These are phyloP conservation scores for Thalassiosira sp. DNA, from an alignment of 352 stramenopile species.

Conservation along the genomic window DNA sequence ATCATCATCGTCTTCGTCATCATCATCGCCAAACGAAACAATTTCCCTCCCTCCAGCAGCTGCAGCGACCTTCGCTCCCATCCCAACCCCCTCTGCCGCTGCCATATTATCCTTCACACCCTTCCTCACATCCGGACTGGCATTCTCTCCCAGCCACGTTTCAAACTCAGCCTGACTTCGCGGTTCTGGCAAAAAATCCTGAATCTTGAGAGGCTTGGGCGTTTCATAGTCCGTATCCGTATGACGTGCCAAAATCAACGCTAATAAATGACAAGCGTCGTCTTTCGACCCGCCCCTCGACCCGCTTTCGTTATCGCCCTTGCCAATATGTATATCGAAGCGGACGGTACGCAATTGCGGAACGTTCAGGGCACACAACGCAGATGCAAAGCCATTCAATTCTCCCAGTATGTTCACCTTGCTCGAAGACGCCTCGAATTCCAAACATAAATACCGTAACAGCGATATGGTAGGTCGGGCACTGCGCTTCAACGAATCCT, in stretches of 20 bases:
- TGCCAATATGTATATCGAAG: slow-evolving; percentile 70
- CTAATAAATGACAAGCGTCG: slow-evolving; percentile 74
- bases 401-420: slow-evolving; percentile 25
- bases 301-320: slow-evolving; percentile 28
- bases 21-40: slow-evolving; percentile 29
- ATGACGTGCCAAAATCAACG: slow-evolving; percentile 69
- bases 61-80: slow-evolving; percentile 13
- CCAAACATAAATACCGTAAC: slow-evolving; percentile 66
- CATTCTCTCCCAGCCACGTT: slow-evolving; percentile 61
- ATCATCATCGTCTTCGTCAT: slow-evolving; percentile 56
- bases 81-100: slow-evolving; percentile 6
- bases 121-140: slow-evolving; percentile 50
- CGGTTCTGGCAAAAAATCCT: slow-evolving; percentile 59
- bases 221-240: slow-evolving; percentile 70
- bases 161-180: slow-evolving; percentile 68
- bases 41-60: neutral
- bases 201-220: slow-evolving; percentile 53
- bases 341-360: slow-evolving; percentile 60
- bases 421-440: slow-evolving; percentile 39
- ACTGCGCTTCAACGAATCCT: slow-evolving; percentile 72
- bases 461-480: slow-evolving; percentile 72
- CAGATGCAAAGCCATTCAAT: slow-evolving; percentile 70
- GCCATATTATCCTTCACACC: slow-evolving; percentile 60
- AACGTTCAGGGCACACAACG: slow-evolving; percentile 61
- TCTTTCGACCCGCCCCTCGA: slow-evolving; percentile 66